A percentile compares a stretch with the other conserved stretches of the same genome.
Evolutionary conservation across 75 land plant genomes (phyloP).

Genomic region (Adiantum capillusveneris): DNA sequence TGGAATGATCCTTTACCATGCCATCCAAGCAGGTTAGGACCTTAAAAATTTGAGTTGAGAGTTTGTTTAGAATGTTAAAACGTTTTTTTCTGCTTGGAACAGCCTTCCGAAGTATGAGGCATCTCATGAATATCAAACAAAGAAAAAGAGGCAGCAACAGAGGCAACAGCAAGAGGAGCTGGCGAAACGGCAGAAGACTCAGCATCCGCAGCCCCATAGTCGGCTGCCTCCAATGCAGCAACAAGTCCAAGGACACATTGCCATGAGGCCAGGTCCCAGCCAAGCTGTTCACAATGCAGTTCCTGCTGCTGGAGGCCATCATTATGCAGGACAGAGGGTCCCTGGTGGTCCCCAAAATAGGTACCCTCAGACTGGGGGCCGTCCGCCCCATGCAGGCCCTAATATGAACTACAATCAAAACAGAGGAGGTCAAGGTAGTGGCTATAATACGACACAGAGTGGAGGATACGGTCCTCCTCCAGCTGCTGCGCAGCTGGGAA

Average conservation of each 20-base stretch:
- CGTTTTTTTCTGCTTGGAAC: background rate
- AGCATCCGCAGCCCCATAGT: slow-evolving; percentile 60
- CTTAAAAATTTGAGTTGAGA: background rate
- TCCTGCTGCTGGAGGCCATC: slow-evolving; percentile 43
- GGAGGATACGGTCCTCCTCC: slow-evolving; percentile 7
- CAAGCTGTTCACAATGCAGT: slow-evolving; percentile 40
- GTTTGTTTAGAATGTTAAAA: too few relatives aligned
- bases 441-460: slow-evolving; percentile 17
- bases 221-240: slow-evolving; percentile 79
- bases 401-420: slow-evolving; percentile 24
- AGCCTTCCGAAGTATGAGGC: slow-evolving; percentile 90
- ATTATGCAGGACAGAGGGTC: slow-evolving; percentile 54
- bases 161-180: slow-evolving; percentile 68
- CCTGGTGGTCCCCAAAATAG: slow-evolving; percentile 63
- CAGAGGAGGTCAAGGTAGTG: slow-evolving; percentile 48
- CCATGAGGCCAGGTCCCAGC: slow-evolving; percentile 52
- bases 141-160: slow-evolving; percentile 89
- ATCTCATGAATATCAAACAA: slow-evolving; percentile 92
- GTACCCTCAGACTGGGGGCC: slow-evolving; percentile 50
- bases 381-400: slow-evolving; percentile 35
- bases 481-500: slow-evolving; percentile 32
- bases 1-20: slow-evolving; percentile 94
- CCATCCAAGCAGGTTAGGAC: slow-evolving; percentile 65
- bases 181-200: slow-evolving; percentile 74
- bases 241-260: slow-evolving; percentile 38